Conservation (phyloP, 164 flowering plant species). For the Brasenia schreberi region DNA sequence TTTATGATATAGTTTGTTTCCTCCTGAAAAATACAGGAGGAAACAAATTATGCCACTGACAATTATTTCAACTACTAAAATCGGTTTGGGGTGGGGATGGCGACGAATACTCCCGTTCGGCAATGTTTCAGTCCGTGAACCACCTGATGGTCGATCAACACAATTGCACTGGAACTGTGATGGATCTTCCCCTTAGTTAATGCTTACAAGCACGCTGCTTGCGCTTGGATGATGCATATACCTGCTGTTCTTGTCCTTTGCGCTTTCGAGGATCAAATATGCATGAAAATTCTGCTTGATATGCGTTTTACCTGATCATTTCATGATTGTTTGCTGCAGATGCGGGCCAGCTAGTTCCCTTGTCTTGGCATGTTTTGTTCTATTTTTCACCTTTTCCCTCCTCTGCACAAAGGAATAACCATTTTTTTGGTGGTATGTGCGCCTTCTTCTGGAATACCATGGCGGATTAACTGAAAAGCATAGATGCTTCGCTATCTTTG, state of each 20-base stretch:
- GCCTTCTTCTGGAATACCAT: no score
- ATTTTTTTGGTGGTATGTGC: no score
- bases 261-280: neutral
- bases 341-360: no score
- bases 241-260: neutral
- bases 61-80: no score
- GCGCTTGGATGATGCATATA: neutral
- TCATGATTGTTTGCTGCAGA: no score
- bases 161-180: neutral
- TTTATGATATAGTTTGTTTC: constrained; percentile 51
- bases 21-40: no score
- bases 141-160: neutral
- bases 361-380: neutral
- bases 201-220: neutral
- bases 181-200: neutral
- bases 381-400: no score
- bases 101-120: neutral
- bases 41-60: no score
- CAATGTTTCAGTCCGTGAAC: neutral
- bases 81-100: neutral
- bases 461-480: no score
- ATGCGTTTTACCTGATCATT: neutral
- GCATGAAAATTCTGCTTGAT: neutral
- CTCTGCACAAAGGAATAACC: no score
- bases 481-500: no score